A percentile compares a stretch with the other conserved stretches of the same genome.
Evolutionary conservation across 78 protist genomes (phyloP).

Genomic region (Bigelowiella natans): DNA sequence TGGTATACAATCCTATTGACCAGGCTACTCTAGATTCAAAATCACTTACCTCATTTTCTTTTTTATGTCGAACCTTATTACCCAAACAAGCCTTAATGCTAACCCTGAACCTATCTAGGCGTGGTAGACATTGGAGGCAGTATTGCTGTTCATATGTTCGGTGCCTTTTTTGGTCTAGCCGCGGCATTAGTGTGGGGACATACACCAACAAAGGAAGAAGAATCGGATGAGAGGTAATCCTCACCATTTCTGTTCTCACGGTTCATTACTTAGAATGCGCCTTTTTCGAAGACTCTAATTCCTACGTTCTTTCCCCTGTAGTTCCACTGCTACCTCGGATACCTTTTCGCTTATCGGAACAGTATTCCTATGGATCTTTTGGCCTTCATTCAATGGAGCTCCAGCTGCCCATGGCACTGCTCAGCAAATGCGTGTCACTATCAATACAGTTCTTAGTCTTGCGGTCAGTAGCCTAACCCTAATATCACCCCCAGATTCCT

Average conservation of each 20-base stretch:
- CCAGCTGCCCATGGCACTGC: slow-evolving; percentile 47
- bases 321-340: neutral
- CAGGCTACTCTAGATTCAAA: neutral
- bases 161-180: slow-evolving; percentile 77
- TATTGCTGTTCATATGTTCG: slow-evolving; percentile 78
- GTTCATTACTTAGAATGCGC: no score
- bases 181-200: slow-evolving; percentile 16
- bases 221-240: no score
- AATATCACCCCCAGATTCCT: no score
- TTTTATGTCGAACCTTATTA: neutral
- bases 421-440: slow-evolving; percentile 5
- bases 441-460: neutral
- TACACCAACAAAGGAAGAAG: no score
- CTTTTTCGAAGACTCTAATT: no score
- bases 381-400: slow-evolving; percentile 84
- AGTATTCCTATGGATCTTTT: slow-evolving; percentile 65
- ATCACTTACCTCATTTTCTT: neutral
- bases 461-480: no score
- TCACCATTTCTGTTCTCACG: no score
- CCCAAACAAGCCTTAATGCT: neutral
- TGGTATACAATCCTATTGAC: neutral
- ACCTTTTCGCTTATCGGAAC: slow-evolving; percentile 66
- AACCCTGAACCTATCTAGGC: no score
- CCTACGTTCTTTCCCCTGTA: no score
- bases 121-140: slow-evolving; percentile 81